phyloP scores from a whole-genome alignment of 2,329 filamentous ascomycete genomes.

The Sporothrix globosa region DNA sequence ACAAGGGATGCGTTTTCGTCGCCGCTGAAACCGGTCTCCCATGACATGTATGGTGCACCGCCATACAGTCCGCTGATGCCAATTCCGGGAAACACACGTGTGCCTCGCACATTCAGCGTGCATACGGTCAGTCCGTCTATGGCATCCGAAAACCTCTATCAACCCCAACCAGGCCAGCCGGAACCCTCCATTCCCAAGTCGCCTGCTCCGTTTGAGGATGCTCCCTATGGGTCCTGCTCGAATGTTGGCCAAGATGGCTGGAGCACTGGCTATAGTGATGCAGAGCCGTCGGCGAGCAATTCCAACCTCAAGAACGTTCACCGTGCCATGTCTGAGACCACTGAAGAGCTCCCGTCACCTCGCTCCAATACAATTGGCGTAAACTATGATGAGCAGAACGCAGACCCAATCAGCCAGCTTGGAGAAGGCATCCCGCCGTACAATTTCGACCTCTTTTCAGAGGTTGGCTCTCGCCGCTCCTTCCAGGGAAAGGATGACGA shows the following conservation, averaged over 20 bases:
- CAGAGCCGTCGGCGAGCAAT: background rate
- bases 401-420: background rate
- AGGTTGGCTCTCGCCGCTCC: background rate
- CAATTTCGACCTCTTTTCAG: slow-evolving; percentile 32
- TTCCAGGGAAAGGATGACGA: background rate
- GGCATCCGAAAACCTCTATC: slow-evolving; percentile 8
- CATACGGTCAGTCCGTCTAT: slow-evolving; percentile 31
- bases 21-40: background rate
- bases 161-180: background rate
- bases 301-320: too few relatives aligned
- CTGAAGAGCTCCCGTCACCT: background rate
- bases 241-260: background rate
- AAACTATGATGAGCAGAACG: background rate
- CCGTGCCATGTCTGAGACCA: background rate
- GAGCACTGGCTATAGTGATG: background rate
- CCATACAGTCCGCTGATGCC: background rate
- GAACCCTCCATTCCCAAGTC: background rate
- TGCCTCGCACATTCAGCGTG: slow-evolving; percentile 33
- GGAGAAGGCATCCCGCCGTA: slow-evolving; percentile 30
- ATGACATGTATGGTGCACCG: background rate
- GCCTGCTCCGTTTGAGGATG: background rate
- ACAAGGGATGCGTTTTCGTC: background rate
- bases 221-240: background rate
- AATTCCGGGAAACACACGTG: background rate
- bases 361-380: too few relatives aligned